Percentiles rank a stretch among this genome's conserved stretches.
phyloP scores from a whole-genome alignment of 805 yeast genomes.

The Barnettozyma sp. region DNA sequence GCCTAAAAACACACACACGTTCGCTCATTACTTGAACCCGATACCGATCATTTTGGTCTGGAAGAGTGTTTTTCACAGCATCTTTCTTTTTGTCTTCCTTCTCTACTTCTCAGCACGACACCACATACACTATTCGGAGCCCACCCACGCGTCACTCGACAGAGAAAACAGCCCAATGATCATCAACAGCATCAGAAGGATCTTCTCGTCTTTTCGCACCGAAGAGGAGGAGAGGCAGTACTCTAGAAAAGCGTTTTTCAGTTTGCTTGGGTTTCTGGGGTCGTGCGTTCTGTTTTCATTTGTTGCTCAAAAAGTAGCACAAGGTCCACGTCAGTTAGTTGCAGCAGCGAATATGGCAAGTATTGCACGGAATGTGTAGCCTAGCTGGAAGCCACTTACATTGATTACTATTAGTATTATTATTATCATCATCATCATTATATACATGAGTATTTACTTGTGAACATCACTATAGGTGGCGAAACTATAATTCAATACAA shows the following conservation, averaged over 20 bases:
- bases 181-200: slow-evolving; percentile 67
- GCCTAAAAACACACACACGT: not conserved
- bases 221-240: slow-evolving; percentile 78
- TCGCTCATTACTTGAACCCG: slow-evolving; percentile 36
- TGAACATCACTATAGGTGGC: too few relatives aligned
- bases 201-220: slow-evolving; percentile 75
- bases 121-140: too few relatives aligned
- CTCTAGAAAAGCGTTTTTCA: slow-evolving; percentile 72
- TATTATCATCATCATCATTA: slow-evolving; percentile 2
- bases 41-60: slow-evolving; percentile 55
- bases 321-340: slow-evolving; percentile 22
- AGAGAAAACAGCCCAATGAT: slow-evolving; percentile 39
- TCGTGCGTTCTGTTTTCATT: slow-evolving; percentile 76
- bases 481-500: too few relatives aligned
- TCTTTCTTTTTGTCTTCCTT: slow-evolving; percentile 18
- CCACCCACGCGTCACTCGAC: too few relatives aligned
- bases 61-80: too few relatives aligned
- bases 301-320: slow-evolving; percentile 52
- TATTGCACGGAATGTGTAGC: too few relatives aligned
- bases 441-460: not conserved
- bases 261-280: slow-evolving; percentile 72
- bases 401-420: slow-evolving; percentile 1
- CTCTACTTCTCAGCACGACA: not conserved
- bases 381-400: too few relatives aligned
- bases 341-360: too few relatives aligned